Base-by-base conservation (phyloP, 768 basidiomycete species). In the Leccinum broughii region DNA sequence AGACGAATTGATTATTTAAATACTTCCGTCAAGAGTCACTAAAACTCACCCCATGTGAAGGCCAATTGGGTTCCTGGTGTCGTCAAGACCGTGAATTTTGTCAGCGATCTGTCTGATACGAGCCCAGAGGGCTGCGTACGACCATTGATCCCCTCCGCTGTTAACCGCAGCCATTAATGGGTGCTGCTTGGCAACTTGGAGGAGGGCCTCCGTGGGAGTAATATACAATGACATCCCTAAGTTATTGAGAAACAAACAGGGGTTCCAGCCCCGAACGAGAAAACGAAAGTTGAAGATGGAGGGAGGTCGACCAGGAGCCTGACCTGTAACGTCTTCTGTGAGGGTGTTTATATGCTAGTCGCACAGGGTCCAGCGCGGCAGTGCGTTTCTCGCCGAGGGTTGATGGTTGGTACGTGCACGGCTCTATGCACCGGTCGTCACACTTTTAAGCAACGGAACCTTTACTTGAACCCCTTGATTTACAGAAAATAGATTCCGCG, bases 51-150 rank as follows among this genome's bases (percentile, higher is more conserved):
- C 64, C 66, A 71, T 69, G 58, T 66, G 51, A 55, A 72, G 66
- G 56, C 71, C 71, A n/a, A 73, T 59, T 49, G 70, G 56, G 44
- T 60, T 53, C 52, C 64, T 50, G 48, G 62, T 41, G 49, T 53
- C 41, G 54, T 63, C 65, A 44, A 71, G 59, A 35, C 39, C 54
- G 41, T 46, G 30, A 20, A 73, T 64, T 54, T 58, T 58, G 54
- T 68, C 64, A 14, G 71, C 64, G 11, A 72, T 66, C 54, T 64
- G 61, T 58, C 66, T 63, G 57, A 72, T 65, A 51, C 71, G 71
- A 55, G 67, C 63, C 71, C 72, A 72, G n/a, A 72, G 64, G 55
- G 68, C 72, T 51, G 68, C 68, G n/a, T 73, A 72, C 52, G 70
- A 68, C 71, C 71, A 72, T 64, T 63, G 56, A 50, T 62, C 55